phyloP scores from a whole-genome alignment of 1,139 yeast genomes.

The Debaryomycetaceae sp. region DNA sequence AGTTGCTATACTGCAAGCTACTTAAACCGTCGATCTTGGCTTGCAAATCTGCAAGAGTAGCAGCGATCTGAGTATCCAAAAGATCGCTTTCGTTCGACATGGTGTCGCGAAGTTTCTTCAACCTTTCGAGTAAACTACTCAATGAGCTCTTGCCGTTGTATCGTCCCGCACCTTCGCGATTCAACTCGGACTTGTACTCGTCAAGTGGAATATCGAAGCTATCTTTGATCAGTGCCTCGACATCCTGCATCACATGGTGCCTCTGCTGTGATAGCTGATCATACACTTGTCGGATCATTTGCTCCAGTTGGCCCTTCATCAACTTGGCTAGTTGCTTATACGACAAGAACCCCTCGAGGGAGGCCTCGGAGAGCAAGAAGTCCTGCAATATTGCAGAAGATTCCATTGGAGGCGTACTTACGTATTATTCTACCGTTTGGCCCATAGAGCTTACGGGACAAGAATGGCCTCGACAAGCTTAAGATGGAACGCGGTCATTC shows the following conservation, averaged over 20 bases:
- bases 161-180: neutral
- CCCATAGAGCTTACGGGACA: too few relatives aligned
- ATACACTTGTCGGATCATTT: constrained; percentile 14
- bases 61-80: constrained; percentile 15
- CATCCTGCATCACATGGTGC: constrained; percentile 9
- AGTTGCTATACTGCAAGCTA: constrained; percentile 18
- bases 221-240: constrained; percentile 15
- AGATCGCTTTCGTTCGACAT: constrained; percentile 10
- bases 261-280: constrained; percentile 20
- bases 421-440: too few relatives aligned
- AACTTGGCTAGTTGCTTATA: constrained; percentile 12
- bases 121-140: constrained; percentile 12
- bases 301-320: constrained; percentile 7
- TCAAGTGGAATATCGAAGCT: constrained; percentile 23
- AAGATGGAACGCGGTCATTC: too few relatives aligned
- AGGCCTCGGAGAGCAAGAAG: constrained; percentile 12
- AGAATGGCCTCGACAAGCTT: too few relatives aligned
- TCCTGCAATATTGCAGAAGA: constrained; percentile 12
- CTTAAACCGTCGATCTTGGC: constrained; percentile 15
- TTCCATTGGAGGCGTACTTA: too few relatives aligned
- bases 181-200: neutral
- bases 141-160: constrained; percentile 11
- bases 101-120: constrained; percentile 12
- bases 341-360: constrained; percentile 10
- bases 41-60: constrained; percentile 16